Base-by-base conservation (phyloP, 305 asterid genomes). In the Rubia peregrina region DNA sequence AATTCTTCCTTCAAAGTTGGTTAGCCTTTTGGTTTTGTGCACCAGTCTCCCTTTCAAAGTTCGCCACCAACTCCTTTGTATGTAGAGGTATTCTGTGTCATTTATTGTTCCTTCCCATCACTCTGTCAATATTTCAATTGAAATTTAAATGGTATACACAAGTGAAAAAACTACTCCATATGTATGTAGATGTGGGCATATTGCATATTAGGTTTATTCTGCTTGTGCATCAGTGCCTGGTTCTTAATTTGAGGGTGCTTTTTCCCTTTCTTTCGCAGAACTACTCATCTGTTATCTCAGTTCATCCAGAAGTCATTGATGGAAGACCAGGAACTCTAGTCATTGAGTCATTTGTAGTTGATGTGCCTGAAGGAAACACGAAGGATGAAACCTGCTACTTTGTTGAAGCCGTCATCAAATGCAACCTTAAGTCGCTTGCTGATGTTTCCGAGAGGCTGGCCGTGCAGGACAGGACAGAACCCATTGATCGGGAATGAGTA, bases 351-450 rank as follows among this genome's bases (percentile, higher is more conserved):
- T 90, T 85, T 70, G 89, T 88, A 63, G 95, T 88, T 75, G 95
- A 90, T 62, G 94, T 87, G 74, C 94, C 97, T 33, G 86, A 88
- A 80, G 95, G 91, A 41, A 90, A 90, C 86, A 90, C 95, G 59
- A 85, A 83, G 74, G 95, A 87, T 13, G 97, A 90, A 74, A 90
- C 97, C 9, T 88, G 92, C 86, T 87, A 82, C 81, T 90, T 90
- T 67, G 83, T 90, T 46, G 93, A 88, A 73, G 93, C 95, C 40
- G 81, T 87, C 53, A 88, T 90, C 83, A 87, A 83, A 40, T 90
- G 94, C 79, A 90, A 90, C 67, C 88, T 90, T 62, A 87, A 85
- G 73, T 87, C 97, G 3, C 88, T 88, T 8, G 86, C 95, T 61
- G 88, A 85, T 68, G 84, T 86, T 75, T 90, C 95, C 0, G 95